phyloP scores from a whole-genome alignment of 176 grass and related monocot genomes.

The Triticum turgidum region DNA sequence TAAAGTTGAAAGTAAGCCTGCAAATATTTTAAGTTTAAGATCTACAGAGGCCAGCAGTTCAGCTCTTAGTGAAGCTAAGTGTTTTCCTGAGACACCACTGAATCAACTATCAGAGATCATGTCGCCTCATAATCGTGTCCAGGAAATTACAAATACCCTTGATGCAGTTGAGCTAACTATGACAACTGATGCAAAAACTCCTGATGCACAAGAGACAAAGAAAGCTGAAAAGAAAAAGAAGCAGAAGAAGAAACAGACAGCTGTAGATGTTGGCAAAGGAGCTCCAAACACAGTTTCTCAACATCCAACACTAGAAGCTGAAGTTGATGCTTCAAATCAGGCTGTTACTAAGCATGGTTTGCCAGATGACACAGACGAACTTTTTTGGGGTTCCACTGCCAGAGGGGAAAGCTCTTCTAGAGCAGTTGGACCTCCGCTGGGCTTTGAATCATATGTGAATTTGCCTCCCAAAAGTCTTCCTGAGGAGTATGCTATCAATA shows the following conservation, averaged over 20 bases:
- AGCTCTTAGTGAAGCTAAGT: constrained; percentile 28
- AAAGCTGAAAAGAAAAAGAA: constrained; percentile 97
- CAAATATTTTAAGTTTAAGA: constrained; percentile 30
- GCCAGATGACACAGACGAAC: constrained; percentile 45
- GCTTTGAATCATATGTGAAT: constrained; percentile 28
- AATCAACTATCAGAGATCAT: constrained; percentile 29
- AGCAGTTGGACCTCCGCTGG: constrained; percentile 5
- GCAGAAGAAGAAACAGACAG: constrained; percentile 73
- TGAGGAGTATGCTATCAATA: constrained; percentile 46
- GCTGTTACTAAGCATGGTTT: constrained; percentile 49
- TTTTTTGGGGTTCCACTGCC: constrained; percentile 45
- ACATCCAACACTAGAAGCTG: constrained; percentile 40
- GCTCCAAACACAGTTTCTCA: constrained; percentile 44
- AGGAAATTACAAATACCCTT: constrained; percentile 38
- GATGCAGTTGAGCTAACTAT: constrained; percentile 22
- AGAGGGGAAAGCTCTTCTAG: constrained; percentile 28
- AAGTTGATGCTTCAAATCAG: constrained; percentile 47
- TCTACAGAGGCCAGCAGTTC: neutral
- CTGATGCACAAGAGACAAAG: constrained; percentile 59
- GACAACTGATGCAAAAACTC: constrained; percentile 39
- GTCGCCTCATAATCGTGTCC: constrained; percentile 33
- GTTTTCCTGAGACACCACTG: neutral
- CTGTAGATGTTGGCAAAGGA: constrained; percentile 55
- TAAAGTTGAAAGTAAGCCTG: constrained; percentile 13
- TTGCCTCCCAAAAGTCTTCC: constrained; percentile 32